Conservation (phyloP, 306 rosid genomes). For the Neltuma alba region DNA sequence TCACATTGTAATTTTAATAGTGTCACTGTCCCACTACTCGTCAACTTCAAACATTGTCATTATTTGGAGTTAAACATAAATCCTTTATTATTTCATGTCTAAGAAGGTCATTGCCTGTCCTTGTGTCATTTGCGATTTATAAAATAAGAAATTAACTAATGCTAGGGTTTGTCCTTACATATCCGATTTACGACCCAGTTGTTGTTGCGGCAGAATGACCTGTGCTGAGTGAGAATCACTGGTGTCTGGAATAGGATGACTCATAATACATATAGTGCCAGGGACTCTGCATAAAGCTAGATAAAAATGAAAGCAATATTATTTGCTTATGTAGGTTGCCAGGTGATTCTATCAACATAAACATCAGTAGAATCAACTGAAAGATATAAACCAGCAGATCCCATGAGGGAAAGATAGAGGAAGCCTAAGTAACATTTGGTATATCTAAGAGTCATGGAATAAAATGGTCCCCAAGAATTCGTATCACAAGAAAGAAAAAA, state of each 20-base stretch:
- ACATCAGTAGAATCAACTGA: background rate
- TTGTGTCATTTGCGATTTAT: constrained; percentile 7
- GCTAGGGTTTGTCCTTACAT: constrained; percentile 48
- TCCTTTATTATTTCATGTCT: background rate
- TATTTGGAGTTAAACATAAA: background rate
- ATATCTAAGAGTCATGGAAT: background rate
- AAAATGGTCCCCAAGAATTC: background rate
- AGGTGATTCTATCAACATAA: background rate
- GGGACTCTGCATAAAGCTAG: constrained; percentile 79
- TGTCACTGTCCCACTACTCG: background rate
- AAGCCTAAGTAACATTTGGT: background rate
- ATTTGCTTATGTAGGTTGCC: background rate
- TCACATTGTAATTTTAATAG: background rate
- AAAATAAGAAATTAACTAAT: constrained; percentile 9
- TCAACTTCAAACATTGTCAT: background rate
- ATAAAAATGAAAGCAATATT: constrained; percentile 34
- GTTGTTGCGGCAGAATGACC: constrained; percentile 89
- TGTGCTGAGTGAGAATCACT: constrained; percentile 85
- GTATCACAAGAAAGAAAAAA: background rate
- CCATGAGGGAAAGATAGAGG: background rate
- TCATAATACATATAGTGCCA: constrained; percentile 82
- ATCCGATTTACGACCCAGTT: constrained; percentile 80
- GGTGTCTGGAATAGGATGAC: constrained; percentile 90
- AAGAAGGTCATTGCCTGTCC: background rate
- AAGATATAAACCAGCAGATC: background rate